Evolutionary conservation across 2,329 filamentous ascomycete species (phyloP).

Genomic region (Exophiala phaeomuriformis): DNA sequence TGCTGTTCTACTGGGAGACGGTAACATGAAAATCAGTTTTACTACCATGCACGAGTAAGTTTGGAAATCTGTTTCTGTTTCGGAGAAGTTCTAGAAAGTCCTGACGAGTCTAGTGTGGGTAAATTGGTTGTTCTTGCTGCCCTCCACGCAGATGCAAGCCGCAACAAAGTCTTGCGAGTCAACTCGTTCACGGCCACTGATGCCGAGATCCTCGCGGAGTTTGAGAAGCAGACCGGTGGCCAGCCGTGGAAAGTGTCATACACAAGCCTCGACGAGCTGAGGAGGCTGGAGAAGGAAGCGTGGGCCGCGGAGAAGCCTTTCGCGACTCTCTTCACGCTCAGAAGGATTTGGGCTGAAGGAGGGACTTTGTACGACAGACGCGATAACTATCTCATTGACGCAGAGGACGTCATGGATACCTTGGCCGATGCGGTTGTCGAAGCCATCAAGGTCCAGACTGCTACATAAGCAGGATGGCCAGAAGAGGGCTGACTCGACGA

Average conservation of each 20-base stretch:
- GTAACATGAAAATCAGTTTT: conserved; percentile 55
- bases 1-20: conserved; percentile 56
- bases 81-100: not conserved
- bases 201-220: conserved; percentile 55
- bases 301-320: conserved; percentile 48
- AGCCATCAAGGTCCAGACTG: conserved; percentile 19
- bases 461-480: too few species aligned
- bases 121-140: conserved; percentile 58
- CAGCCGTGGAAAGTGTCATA: conserved; percentile 47
- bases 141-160: conserved; percentile 47
- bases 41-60: conserved; percentile 64
- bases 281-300: conserved; percentile 49
- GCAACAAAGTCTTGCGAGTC: conserved; percentile 55
- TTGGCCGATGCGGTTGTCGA: conserved; percentile 19
- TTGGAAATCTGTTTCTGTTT: not conserved
- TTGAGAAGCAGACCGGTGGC: conserved; percentile 56
- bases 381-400: conserved; percentile 55
- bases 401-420: conserved; percentile 15
- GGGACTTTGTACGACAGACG: conserved; percentile 62
- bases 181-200: conserved; percentile 64
- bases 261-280: conserved; percentile 48
- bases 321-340: conserved; percentile 53
- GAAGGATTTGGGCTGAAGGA: conserved; percentile 65
- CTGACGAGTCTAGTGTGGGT: conserved; percentile 43
- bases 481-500: too few species aligned